phyloP scores from a whole-genome alignment of 306 rosid species.

The Dalbergia cochinchinensis region DNA sequence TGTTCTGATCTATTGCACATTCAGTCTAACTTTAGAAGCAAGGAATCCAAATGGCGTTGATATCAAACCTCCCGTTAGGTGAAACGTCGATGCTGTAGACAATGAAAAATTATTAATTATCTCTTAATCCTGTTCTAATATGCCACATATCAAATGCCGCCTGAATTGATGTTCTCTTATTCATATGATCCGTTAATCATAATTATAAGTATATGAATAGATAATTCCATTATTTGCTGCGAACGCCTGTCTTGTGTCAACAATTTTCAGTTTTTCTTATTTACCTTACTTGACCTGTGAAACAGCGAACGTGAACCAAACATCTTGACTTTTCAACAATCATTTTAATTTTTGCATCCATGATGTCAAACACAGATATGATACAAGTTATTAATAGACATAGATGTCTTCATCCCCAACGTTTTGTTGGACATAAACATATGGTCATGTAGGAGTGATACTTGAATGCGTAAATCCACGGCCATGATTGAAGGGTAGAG shows the following conservation, averaged over 20 bases:
- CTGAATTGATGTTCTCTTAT: constrained; percentile 13
- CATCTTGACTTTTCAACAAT: background rate
- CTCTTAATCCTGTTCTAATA: background rate
- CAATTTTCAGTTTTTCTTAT: background rate
- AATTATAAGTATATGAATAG: background rate
- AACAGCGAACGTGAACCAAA: constrained; percentile 19
- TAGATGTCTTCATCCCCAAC: background rate
- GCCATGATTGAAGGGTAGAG: constrained; percentile 20
- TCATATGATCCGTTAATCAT: background rate
- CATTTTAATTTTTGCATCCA: background rate
- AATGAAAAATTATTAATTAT: constrained; percentile 22
- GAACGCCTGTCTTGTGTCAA: constrained; percentile 5
- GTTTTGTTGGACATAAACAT: background rate
- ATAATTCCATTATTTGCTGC: constrained; percentile 2
- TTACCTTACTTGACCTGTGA: constrained; percentile 31
- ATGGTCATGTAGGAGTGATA: background rate
- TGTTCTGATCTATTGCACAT: constrained; percentile 19
- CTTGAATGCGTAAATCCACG: background rate
- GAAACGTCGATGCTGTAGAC: constrained; percentile 17
- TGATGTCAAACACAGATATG: background rate
- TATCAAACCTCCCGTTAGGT: constrained; percentile 27
- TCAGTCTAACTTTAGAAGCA: background rate
- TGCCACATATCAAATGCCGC: constrained; percentile 33
- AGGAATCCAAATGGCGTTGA: constrained; percentile 1
- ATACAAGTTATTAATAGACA: background rate